A percentile compares a stretch with the other conserved stretches of the same genome.
Conservation (phyloP, 2,329 filamentous ascomycete genomes). For the Aspergillus piperis region DNA sequence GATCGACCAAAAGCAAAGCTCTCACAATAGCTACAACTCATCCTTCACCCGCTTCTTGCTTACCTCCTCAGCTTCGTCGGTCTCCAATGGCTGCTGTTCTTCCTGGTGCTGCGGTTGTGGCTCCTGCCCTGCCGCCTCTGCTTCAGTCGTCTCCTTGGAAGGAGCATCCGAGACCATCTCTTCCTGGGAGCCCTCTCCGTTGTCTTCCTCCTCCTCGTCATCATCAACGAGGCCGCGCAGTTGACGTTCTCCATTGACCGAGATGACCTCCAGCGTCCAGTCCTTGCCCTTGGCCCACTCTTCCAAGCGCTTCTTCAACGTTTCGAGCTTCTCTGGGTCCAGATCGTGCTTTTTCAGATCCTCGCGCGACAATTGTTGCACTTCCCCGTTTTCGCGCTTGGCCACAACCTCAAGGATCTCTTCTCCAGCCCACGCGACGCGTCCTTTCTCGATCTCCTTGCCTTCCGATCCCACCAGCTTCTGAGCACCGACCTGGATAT, state of each 20-base stretch:
- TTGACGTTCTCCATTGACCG: conserved; percentile 65
- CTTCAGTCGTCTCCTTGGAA: background rate
- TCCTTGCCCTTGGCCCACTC: conserved; percentile 68
- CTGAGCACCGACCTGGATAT: conserved; percentile 61
- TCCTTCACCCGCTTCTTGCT: conserved; percentile 45
- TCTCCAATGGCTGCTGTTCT: conserved; percentile 3
- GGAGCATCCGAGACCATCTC: background rate
- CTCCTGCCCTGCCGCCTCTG: background rate
- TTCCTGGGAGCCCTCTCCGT: background rate
- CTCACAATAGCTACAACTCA: conserved; percentile 32
- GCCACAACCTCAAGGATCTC: conserved; percentile 53
- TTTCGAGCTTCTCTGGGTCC: conserved; percentile 66
- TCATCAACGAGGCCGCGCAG: conserved; percentile 69
- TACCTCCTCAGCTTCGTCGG: conserved; percentile 26
- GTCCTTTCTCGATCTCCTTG: conserved; percentile 58
- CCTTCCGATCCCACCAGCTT: conserved; percentile 58
- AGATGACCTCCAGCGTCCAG: conserved; percentile 80
- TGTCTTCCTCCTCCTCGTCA: conserved; percentile 53
- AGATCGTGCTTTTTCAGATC: conserved; percentile 70
- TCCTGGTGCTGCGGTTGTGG: conserved; percentile 13
- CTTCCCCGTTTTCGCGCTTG: conserved; percentile 61
- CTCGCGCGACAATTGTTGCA: conserved; percentile 63
- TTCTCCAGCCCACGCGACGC: conserved; percentile 55
- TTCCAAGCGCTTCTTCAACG: conserved; percentile 68
- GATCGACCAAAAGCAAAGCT: conserved; percentile 1